Conservation (phyloP, 805 yeast genomes). For the Myxozyma lipomycoides region DNA sequence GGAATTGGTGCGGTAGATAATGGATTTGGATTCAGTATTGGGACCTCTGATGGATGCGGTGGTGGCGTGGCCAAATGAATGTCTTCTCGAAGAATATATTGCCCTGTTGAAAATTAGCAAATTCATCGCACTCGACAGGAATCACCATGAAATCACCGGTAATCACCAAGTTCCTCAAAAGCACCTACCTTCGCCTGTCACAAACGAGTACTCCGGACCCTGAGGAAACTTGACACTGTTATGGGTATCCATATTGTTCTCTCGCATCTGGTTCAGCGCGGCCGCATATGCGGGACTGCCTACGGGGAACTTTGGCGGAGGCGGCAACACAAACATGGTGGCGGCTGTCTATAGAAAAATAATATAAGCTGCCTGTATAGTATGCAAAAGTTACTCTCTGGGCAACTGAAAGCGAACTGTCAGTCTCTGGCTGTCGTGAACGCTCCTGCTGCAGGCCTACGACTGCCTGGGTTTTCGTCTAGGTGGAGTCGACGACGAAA, state of each 20-base stretch:
- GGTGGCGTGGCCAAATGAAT: constrained; percentile 39
- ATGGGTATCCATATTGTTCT: constrained; percentile 23
- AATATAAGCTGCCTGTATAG: too few relatives aligned
- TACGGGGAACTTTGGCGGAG: constrained; percentile 35
- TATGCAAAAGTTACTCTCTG: too few relatives aligned
- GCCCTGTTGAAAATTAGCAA: too few relatives aligned
- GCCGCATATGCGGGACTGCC: constrained; percentile 29
- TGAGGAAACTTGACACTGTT: constrained; percentile 29
- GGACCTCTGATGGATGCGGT: constrained; percentile 40
- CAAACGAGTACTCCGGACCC: constrained; percentile 29
- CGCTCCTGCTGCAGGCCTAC: too few relatives aligned
- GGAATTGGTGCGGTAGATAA: constrained; percentile 36
- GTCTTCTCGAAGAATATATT: constrained; percentile 27
- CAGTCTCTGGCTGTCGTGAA: too few relatives aligned
- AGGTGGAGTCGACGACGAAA: background rate
- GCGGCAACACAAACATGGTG: constrained; percentile 36
- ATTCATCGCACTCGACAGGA: background rate
- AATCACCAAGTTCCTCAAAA: constrained; percentile 12
- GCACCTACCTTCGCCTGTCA: constrained; percentile 37
- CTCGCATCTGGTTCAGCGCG: constrained; percentile 24
- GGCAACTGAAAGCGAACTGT: too few relatives aligned
- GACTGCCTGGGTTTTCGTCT: background rate
- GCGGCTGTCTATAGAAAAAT: too few relatives aligned
- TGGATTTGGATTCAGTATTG: constrained; percentile 37
- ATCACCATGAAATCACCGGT: background rate